Evolutionary conservation across 2,329 filamentous ascomycete genomes (phyloP).

Genomic region (Fusarium neocosmosporiellum): DNA sequence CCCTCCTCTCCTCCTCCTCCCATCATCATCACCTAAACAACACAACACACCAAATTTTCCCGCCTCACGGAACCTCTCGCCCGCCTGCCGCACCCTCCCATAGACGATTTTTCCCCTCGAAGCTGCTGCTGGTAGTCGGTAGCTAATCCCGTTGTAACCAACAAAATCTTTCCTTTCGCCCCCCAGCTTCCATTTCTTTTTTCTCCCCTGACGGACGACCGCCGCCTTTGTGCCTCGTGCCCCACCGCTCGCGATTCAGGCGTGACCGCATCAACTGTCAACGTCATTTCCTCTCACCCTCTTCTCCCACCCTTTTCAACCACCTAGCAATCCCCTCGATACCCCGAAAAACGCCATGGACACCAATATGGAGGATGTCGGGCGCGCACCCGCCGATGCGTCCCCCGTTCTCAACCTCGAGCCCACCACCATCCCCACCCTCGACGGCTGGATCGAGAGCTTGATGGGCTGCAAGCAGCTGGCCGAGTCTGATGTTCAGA

Average conservation of each 20-base stretch:
- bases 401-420: constrained; percentile 75
- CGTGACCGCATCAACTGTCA: constrained; percentile 46
- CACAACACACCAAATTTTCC: constrained; percentile 36
- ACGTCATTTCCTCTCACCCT: constrained; percentile 41
- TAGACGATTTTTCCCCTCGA: constrained; percentile 30
- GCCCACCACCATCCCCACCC: constrained; percentile 88
- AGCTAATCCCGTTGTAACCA: constrained; percentile 17
- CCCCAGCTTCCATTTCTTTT: constrained; percentile 23
- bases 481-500: constrained; percentile 91
- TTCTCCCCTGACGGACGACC: constrained; percentile 39
- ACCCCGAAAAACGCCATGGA: constrained; percentile 71
- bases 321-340: constrained; percentile 29
- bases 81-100: constrained; percentile 9
- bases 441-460: constrained; percentile 98
- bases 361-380: constrained; percentile 99
- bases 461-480: constrained; percentile 99
- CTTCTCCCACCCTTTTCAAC: constrained; percentile 10
- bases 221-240: constrained; percentile 45
- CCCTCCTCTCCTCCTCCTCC: constrained; percentile 31
- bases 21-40: constrained; percentile 39
- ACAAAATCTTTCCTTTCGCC: constrained; percentile 1
- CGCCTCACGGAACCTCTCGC: constrained; percentile 20
- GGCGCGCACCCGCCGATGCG: constrained; percentile 83
- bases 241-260: constrained; percentile 46
- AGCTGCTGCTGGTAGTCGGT: constrained; percentile 37